Evolutionary conservation across 2,329 filamentous ascomycete species (phyloP).

Genomic region (Trichoderma asperellum): DNA sequence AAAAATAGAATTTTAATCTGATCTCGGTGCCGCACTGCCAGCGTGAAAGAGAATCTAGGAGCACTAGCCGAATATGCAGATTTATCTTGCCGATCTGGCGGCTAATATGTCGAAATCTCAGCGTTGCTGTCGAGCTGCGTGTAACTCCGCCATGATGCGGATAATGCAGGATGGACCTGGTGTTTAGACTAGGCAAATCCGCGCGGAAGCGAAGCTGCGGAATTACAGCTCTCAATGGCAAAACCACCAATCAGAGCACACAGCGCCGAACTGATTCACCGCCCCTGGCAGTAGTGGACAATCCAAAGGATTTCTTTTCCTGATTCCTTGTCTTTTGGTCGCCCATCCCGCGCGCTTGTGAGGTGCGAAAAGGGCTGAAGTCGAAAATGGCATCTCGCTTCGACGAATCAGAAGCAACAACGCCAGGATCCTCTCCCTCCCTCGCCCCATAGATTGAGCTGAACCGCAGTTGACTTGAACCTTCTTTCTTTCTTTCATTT

Average conservation of each 20-base stretch:
- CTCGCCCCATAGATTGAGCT: not conserved
- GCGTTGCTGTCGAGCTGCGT: not conserved
- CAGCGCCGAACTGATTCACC: not conserved
- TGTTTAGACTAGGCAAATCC: not conserved
- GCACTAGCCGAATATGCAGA: not conserved
- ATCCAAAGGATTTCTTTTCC: not conserved
- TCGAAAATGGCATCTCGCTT: not conserved
- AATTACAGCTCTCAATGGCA: not conserved
- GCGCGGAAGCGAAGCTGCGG: not conserved
- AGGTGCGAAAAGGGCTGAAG: not conserved
- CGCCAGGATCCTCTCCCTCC: constrained; percentile 5
- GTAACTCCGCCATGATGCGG: not conserved
- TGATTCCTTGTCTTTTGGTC: not conserved
- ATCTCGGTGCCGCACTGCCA: not conserved
- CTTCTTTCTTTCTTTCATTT: not conserved
- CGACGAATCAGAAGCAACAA: constrained; percentile 3
- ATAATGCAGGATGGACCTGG: not conserved
- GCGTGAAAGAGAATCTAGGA: not conserved
- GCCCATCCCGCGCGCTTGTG: constrained; percentile 13
- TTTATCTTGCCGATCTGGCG: not conserved
- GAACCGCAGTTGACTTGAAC: not conserved
- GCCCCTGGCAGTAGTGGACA: not conserved
- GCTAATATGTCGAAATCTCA: not conserved
- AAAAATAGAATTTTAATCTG: constrained; percentile 28
- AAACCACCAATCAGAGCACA: constrained; percentile 1